Base-by-base conservation (phyloP, 192 early-diverging fungal species). In the Coemansia biformis region DNA sequence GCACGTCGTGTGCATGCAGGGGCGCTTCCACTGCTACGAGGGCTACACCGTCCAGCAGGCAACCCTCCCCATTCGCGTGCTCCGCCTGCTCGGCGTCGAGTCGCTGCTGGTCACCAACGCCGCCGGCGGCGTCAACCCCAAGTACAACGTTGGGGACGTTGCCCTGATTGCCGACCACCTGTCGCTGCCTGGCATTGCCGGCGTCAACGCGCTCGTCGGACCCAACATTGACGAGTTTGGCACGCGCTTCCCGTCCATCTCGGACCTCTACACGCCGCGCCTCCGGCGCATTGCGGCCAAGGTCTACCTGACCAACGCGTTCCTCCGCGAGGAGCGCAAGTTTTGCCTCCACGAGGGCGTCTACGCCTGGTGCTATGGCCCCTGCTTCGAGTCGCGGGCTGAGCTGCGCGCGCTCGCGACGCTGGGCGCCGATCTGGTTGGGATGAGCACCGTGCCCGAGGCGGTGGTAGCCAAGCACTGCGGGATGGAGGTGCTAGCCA, bases 401-500 rank as follows among this genome's bases (percentile, higher is more conserved):
- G 93, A 96, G 63, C 80, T 85, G 42, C 75, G 91, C 7, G 81
- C 82, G 50, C 77, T 96, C 38, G 72, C 69, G 33, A 31, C 18
- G 12, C 62, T 87, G 31, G 88, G 89, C 36, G 92, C 80, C 12
- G 93, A 94, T 65, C 76, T 81, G 21, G 93, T 90, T 11, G 93
- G 93, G 24, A 96, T 96, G 93, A 89, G 86, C 35, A 94, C 92
- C 6, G 83, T 89, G 11, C 91, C 93, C 1, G 93, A 96, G 59
- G 82, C 88, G 9, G 68, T 93, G 21, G 81, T 89, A 18, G 91
- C 91, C 15, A 80, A 83, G 34, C 93, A 96, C 66, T 81, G 82
- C 38, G 89, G 90, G 12, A 81, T 96, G 59, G 78, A 83, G 44
- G 86, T 93, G 0, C 63, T 96, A 32, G 91, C 88, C 17, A 60